Evolutionary conservation across 2,329 filamentous ascomycete genomes (phyloP), one percentile per base, ranked within the genome.

Genomic region (Fusarium sp.): DNA sequence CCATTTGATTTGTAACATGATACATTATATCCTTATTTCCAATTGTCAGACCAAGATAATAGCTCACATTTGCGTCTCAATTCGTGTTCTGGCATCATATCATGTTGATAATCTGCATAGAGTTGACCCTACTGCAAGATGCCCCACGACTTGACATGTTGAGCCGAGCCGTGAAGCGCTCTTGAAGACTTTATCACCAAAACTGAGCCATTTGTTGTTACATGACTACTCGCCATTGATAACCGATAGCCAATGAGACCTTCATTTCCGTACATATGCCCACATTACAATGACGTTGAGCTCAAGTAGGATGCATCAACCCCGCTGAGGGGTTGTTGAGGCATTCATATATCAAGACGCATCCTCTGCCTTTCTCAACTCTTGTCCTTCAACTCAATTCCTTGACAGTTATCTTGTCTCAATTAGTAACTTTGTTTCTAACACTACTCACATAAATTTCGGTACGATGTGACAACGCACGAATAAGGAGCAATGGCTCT

Each of bases 401-500:
- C 28, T 16, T 44, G 21, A 28, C 30, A 49, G 1, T 10, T 1
- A n/a, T 33, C 19, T 60, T 66, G 15, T 18, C 11, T 11, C 5
- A 16, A 9, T 23, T 13, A 16, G n/a, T n/a, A 23, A 35, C 25
- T 60, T 64, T 58, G n/a, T 65, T 69, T 15, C 33, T 35, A 28
- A 16, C 9, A 60, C 46, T 5, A 52, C n/a, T 32, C 53, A 37
- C 32, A 50, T 18, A 68, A 40, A 53, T 69, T 65, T 69, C 46
- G 76, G 76, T 78, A 78, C 76, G 76, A 78, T 77, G 75, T 78
- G 71, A 77, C 63, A 69, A 40, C 64, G 19, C 69, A 78, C 52
- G 62, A 58, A 44, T 63, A 72, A 73, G 71, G 72, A 76, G 65
- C 63, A 25, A 76, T 78, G 75, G 60, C 77, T 63, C 75, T 63